These are phyloP conservation scores for Neonectria neomacrospora DNA, from an alignment of 2,329 filamentous ascomycete genomes.

Conservation along the genomic window DNA sequence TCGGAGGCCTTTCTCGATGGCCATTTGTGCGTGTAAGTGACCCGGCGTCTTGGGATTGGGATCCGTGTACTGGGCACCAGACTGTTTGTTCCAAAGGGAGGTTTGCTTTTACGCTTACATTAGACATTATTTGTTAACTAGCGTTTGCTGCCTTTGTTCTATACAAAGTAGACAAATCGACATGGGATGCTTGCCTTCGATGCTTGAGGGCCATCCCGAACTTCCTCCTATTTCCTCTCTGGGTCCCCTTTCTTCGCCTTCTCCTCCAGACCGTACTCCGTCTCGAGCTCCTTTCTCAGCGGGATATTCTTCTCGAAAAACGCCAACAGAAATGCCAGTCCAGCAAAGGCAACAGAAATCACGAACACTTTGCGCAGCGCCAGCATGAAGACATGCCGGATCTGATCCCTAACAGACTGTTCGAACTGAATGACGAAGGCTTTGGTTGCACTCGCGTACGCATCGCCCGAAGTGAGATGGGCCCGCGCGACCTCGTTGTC, in stretches of 20 bases:
- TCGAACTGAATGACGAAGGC: conserved; percentile 40
- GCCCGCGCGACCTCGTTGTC: conserved; percentile 29
- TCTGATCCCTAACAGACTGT: conserved; percentile 29
- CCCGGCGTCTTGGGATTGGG: not conserved
- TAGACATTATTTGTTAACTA: not conserved
- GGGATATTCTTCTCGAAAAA: conserved; percentile 43
- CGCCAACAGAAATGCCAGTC: conserved; percentile 36
- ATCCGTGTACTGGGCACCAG: not conserved
- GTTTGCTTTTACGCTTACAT: not conserved
- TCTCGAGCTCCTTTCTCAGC: conserved; percentile 44
- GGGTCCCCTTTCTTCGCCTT: not conserved
- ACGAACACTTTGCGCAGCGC: conserved; percentile 41
- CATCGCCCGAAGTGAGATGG: conserved; percentile 40
- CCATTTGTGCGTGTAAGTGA: conserved; percentile 2
- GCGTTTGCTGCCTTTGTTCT: not conserved
- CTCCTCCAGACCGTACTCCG: conserved; percentile 44
- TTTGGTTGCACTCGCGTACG: conserved; percentile 44
- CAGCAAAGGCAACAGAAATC: conserved; percentile 36
- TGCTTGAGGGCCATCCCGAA: not conserved
- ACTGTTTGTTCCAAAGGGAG: not conserved
- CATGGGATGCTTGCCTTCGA: not conserved
- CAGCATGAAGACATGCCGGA: conserved; percentile 42
- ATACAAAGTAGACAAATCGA: not conserved
- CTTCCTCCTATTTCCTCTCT: conserved; percentile 3
- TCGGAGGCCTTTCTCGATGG: conserved; percentile 33